Base-by-base conservation (phyloP, 352 stramenopile genomes). In the Pythium brassicae region DNA sequence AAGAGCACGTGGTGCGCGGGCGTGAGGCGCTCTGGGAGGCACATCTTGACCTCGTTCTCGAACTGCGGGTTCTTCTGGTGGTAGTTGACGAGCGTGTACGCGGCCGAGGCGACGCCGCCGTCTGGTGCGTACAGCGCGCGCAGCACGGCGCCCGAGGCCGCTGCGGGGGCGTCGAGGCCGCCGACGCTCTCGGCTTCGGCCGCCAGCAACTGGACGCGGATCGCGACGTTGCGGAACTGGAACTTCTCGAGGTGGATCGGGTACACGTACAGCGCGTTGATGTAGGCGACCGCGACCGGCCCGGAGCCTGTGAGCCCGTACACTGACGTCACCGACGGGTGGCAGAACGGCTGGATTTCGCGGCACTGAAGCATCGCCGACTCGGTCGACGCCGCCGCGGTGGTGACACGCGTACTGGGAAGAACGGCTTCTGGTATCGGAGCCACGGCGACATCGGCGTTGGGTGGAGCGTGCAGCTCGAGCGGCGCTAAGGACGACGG, bases 41-140 rank as follows among this genome's bases (percentile, higher is more conserved):
- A 74, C 35, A 92, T 63, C 51, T 92, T 92, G 46, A 92, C 71
- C 50, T 92, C 82, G 42, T 74, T 71, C 29, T 90, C 79, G 44
- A 89, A 92, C 55, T 87, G 72, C 5, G 79, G 82, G 20, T 78
- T 87, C 53, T 89, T 88, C 23, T 87, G 74, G 34, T 92, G 82
- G 45, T 92, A 92, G 20, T 78, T 80, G n/a, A 92, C 82, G n/a
- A 82, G 64, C 0, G 66, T 69, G 29, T 62, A 82, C 1, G 53
- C 68, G 2, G 75, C 67, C 4, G 59, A 51, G 0, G 45, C 37
- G 5, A 77, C 55, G 17, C 69, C 48, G 12, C 69, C 62, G 43
- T 79, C 59, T 1, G 65, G 20, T 32, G 49, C 60, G 40, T 86
- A 85, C 11, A 89, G 42, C 0, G 72, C 67, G 6, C 43, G 43